These are phyloP conservation scores for Trypanosoma scelopori DNA, from an alignment of 208 protist genomes.

Conservation along the genomic window DNA sequence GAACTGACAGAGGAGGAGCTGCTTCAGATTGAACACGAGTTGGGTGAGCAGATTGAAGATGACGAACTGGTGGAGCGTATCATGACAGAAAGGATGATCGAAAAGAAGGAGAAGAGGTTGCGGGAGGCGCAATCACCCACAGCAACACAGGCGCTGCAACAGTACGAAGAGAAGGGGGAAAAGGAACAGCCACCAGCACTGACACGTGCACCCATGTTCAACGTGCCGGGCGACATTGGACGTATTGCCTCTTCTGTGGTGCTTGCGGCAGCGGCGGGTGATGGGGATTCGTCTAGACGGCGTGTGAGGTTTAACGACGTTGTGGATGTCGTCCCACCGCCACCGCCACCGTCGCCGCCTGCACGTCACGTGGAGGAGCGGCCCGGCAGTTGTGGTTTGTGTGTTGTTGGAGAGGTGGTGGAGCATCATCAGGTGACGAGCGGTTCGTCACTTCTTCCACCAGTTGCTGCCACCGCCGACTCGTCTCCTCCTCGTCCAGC, in stretches of 20 bases:
- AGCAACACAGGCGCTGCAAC: background rate
- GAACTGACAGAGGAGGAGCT: conserved; percentile 84
- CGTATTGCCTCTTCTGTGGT: background rate
- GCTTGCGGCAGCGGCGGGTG: background rate
- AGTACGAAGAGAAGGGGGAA: background rate
- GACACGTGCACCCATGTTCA: background rate
- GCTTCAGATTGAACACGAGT: conserved; percentile 65
- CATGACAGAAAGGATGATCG: conserved; percentile 80
- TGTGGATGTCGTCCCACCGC: conserved; percentile 21
- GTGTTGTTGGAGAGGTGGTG: conserved; percentile 54
- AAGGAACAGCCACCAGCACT: background rate
- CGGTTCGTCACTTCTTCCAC: background rate
- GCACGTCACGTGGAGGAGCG: background rate
- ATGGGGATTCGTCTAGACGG: conserved; percentile 3
- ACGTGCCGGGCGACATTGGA: conserved; percentile 48
- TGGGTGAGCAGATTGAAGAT: conserved; percentile 67
- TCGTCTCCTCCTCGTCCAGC: too few species aligned
- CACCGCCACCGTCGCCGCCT: background rate
- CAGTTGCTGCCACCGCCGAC: background rate
- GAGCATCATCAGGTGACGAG: conserved; percentile 29
- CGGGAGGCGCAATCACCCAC: conserved; percentile 26
- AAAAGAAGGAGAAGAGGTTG: conserved; percentile 78
- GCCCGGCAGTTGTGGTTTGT: background rate
- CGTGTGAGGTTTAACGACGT: conserved; percentile 45
- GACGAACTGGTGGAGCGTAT: conserved; percentile 69